These are phyloP conservation scores for Coprinopsis marcescibilis DNA, from an alignment of 768 basidiomycete genomes.

Conservation along the genomic window DNA sequence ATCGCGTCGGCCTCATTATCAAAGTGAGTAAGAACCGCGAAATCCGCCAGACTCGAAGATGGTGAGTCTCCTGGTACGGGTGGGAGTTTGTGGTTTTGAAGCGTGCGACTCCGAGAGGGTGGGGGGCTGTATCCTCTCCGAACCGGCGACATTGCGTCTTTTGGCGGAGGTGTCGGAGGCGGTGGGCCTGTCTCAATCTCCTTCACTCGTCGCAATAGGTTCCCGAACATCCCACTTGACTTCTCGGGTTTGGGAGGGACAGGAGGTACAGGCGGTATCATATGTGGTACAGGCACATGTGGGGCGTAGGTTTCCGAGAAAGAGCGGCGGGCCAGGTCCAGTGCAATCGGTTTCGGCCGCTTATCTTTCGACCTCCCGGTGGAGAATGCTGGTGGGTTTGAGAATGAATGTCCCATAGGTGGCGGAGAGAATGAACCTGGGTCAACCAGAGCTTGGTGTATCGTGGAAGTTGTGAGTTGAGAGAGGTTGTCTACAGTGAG, in stretches of 20 bases:
- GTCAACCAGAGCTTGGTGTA: slow-evolving; percentile 30
- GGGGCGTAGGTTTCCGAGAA: slow-evolving; percentile 30
- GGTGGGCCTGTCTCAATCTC: slow-evolving; percentile 16
- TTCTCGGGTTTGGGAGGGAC: slow-evolving; percentile 1
- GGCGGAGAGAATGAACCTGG: slow-evolving; percentile 14
- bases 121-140: neutral
- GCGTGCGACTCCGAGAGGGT: neutral
- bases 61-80: neutral
- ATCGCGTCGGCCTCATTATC: slow-evolving; percentile 25
- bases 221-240: slow-evolving; percentile 21
- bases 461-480: slow-evolving; percentile 35
- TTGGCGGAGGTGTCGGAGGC: slow-evolving; percentile 42
- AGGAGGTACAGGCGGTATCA: slow-evolving; percentile 18
- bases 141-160: slow-evolving; percentile 27
- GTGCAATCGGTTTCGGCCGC: slow-evolving; percentile 13
- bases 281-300: slow-evolving; percentile 15
- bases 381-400: neutral
- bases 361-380: neutral
- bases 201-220: slow-evolving; percentile 37
- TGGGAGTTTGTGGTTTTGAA: neutral
- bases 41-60: slow-evolving; percentile 32
- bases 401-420: slow-evolving; percentile 7
- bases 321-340: slow-evolving; percentile 24
- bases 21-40: slow-evolving; percentile 32
- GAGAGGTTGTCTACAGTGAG: slow-evolving; percentile 41